These are phyloP conservation scores for Flaveria robusta DNA, from an alignment of 129 eudicot genomes.

Conservation along the genomic window DNA sequence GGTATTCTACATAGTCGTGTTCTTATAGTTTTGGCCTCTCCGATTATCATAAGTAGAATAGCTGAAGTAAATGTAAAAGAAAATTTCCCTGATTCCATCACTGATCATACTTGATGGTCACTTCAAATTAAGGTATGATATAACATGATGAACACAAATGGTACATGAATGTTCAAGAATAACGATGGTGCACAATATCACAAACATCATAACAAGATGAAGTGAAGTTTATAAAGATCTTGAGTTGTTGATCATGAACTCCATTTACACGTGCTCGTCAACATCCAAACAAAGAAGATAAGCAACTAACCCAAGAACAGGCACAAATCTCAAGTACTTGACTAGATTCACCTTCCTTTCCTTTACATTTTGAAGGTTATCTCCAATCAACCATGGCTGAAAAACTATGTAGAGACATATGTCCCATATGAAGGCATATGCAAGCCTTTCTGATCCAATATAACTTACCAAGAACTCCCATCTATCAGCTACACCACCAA, in stretches of 20 bases:
- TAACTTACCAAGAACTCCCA: conserved; percentile 63
- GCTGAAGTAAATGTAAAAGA: too few relatives aligned
- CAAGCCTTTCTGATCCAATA: conserved; percentile 83
- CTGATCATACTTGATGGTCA: too few relatives aligned
- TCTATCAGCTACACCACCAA: conserved; percentile 63
- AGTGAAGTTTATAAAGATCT: conserved; percentile 11
- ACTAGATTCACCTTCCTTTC: conserved; percentile 49
- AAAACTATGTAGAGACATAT: conserved; percentile 71
- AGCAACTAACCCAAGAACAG: conserved; percentile 70
- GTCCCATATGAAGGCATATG: conserved; percentile 97
- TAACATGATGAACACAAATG: too few relatives aligned
- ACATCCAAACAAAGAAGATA: conserved; percentile 73
- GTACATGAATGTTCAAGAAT: too few relatives aligned
- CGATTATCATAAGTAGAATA: too few relatives aligned
- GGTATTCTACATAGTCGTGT: too few relatives aligned
- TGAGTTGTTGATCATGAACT: conserved; percentile 7
- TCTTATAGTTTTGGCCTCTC: too few relatives aligned
- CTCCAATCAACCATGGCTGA: conserved; percentile 96
- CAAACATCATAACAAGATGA: conserved; percentile 11
- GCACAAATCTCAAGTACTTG: conserved; percentile 62
- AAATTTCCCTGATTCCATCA: too few relatives aligned
- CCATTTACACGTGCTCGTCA: conserved; percentile 45
- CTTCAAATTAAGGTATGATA: too few relatives aligned
- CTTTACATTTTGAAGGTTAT: conserved; percentile 67
- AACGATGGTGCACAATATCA: not conserved